A percentile compares a stretch with the other conserved stretches of the same genome.
Conservation (phyloP, 805 yeast genomes). For the Soucietia sequanensis region DNA sequence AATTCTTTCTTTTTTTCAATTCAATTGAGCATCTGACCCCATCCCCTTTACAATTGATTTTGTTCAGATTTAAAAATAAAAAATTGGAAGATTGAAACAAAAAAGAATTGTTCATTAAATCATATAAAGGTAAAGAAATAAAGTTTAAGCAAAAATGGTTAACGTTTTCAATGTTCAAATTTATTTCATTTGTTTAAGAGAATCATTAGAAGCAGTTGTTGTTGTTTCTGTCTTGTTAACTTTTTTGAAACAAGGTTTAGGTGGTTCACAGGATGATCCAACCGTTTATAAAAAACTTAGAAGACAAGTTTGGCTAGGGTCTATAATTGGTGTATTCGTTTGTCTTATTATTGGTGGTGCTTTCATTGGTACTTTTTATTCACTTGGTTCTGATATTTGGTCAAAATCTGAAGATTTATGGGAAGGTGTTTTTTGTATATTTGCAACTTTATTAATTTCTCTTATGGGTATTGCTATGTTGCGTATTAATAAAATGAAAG, state of each 20-base stretch:
- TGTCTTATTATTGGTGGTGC: conserved; percentile 89
- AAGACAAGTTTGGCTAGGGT: conserved; percentile 88
- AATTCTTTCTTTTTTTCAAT: too few species aligned
- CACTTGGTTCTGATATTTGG: conserved; percentile 81
- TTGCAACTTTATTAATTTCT: conserved; percentile 87
- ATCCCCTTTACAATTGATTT: too few species aligned
- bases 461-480: conserved; percentile 96
- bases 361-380: conserved; percentile 90
- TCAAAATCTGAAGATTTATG: conserved; percentile 85
- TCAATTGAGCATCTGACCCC: too few species aligned
- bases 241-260: conserved; percentile 87
- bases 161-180: conserved; percentile 69
- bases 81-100: too few species aligned
- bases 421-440: conserved; percentile 94
- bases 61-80: too few species aligned
- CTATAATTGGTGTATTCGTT: conserved; percentile 65
- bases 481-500: conserved; percentile 93
- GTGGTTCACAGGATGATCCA: conserved; percentile 46
- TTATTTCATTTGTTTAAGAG: conserved; percentile 91
- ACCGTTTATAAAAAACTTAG: conserved; percentile 57
- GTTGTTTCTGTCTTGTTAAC: conserved; percentile 90
- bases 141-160: conserved; percentile 2
- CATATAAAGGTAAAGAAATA: too few species aligned
- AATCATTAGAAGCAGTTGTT: conserved; percentile 87
- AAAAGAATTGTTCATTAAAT: too few species aligned